phyloP scores from a whole-genome alignment of 2,329 filamentous ascomycete genomes.

The Sphaerulina populicola region DNA sequence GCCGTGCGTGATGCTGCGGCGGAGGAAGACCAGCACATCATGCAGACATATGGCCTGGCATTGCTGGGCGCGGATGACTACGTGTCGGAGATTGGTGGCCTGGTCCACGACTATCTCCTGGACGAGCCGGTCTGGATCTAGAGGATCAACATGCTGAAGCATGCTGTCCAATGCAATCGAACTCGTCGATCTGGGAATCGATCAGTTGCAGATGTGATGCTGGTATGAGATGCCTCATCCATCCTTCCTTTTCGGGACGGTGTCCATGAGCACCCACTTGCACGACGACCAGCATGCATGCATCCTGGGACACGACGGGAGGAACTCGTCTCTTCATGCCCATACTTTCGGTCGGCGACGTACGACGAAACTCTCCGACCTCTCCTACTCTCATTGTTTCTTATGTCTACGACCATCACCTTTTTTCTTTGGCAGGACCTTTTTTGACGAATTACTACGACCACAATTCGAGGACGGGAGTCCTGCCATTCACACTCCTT shows the following conservation, averaged over 20 bases:
- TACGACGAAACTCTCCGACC: background rate
- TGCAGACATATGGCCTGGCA: constrained; percentile 60
- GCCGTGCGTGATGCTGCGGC: constrained; percentile 52
- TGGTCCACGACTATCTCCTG: constrained; percentile 46
- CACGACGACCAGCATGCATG: constrained; percentile 1
- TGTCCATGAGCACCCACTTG: constrained; percentile 1
- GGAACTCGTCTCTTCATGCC: constrained; percentile 7
- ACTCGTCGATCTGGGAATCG: constrained; percentile 23
- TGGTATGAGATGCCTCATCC: background rate
- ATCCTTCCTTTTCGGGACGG: background rate
- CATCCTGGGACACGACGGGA: background rate
- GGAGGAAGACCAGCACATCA: constrained; percentile 65
- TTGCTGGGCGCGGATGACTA: constrained; percentile 78
- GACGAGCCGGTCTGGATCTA: constrained; percentile 27
- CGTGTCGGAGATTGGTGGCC: constrained; percentile 64
- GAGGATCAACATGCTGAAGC: background rate
- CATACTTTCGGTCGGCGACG: constrained; percentile 6
- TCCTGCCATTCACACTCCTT: constrained; percentile 27
- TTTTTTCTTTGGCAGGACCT: constrained; percentile 23
- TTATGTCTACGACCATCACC: constrained; percentile 9
- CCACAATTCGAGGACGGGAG: constrained; percentile 3
- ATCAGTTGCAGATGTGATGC: constrained; percentile 26
- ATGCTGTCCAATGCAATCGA: constrained; percentile 25
- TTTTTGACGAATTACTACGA: constrained; percentile 18
- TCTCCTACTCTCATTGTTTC: constrained; percentile 10